Evolutionary conservation across 2,329 filamentous ascomycete species (phyloP).

Genomic region (Cytospora piceicola): DNA sequence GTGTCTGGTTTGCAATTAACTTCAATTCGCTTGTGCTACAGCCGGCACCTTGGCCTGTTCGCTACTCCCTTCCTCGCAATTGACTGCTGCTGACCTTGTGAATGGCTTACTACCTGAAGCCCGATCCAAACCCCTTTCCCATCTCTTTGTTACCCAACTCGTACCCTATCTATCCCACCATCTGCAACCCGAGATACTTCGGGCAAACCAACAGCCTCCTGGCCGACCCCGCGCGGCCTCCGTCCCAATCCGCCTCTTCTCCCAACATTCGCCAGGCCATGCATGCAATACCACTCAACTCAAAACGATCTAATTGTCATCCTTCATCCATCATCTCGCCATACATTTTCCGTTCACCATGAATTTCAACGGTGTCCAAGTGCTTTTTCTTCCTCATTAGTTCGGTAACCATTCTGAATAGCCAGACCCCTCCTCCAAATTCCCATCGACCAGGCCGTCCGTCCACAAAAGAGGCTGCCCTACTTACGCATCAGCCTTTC

Average conservation of each 20-base stretch:
- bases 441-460: not conserved
- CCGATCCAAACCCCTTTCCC: not conserved
- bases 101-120: not conserved
- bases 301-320: slow-evolving; percentile 5
- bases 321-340: slow-evolving; percentile 3
- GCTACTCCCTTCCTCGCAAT: not conserved
- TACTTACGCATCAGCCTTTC: not conserved
- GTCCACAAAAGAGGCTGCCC: not conserved
- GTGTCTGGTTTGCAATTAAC: not conserved
- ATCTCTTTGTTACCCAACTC: not conserved
- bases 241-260: not conserved
- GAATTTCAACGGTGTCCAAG: not conserved
- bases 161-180: not conserved
- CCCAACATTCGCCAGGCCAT: not conserved
- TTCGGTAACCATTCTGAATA: slow-evolving; percentile 1
- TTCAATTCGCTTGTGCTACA: not conserved
- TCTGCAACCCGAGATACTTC: not conserved
- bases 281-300: slow-evolving; percentile 3
- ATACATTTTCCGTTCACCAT: not conserved
- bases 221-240: not conserved
- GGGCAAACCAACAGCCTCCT: not conserved
- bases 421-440: not conserved
- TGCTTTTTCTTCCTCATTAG: slow-evolving; percentile 1
- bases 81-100: not conserved
- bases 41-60: not conserved